phyloP scores from a whole-genome alignment of 192 early-diverging fungal species.

The Kappamyces sp. region DNA sequence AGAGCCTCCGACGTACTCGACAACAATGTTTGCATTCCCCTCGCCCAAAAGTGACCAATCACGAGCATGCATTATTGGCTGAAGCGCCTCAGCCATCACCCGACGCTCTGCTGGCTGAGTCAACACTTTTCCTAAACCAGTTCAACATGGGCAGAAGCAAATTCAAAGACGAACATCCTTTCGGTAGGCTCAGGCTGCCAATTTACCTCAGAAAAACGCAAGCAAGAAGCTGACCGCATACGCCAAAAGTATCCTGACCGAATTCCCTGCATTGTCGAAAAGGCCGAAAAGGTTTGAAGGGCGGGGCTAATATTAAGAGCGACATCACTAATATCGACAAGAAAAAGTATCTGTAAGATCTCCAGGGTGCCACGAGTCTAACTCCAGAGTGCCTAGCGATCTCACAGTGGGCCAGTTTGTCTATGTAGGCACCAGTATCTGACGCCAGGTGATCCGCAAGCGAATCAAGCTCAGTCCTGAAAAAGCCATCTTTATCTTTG shows the following conservation, averaged over 20 bases:
- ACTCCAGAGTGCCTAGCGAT: constrained; percentile 75
- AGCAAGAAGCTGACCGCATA: constrained; percentile 93
- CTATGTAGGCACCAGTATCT: constrained; percentile 47
- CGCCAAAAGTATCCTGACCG: constrained; percentile 87
- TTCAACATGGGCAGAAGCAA: constrained; percentile 56
- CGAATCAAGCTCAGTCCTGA: constrained; percentile 51
- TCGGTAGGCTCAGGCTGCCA: constrained; percentile 56
- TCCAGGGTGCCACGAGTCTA: not conserved
- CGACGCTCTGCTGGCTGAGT: too few relatives aligned
- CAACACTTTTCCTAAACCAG: too few relatives aligned
- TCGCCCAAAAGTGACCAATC: not conserved
- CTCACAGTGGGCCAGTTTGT: constrained; percentile 97
- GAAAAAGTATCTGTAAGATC: constrained; percentile 84
- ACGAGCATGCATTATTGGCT: not conserved
- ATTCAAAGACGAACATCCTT: constrained; percentile 96
- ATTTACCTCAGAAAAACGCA: constrained; percentile 76
- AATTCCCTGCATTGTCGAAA: constrained; percentile 68
- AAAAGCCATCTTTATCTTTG: constrained; percentile 99
- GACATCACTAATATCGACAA: constrained; percentile 97
- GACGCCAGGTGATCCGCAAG: constrained; percentile 17
- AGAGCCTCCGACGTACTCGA: not conserved
- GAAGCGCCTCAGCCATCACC: not conserved
- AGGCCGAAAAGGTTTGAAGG: constrained; percentile 74
- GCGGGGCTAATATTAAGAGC: constrained; percentile 32
- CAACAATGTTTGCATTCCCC: constrained; percentile 8